Conservation (phyloP, 202 grass and related monocot genomes). For the Tripidium arundinaceum region DNA sequence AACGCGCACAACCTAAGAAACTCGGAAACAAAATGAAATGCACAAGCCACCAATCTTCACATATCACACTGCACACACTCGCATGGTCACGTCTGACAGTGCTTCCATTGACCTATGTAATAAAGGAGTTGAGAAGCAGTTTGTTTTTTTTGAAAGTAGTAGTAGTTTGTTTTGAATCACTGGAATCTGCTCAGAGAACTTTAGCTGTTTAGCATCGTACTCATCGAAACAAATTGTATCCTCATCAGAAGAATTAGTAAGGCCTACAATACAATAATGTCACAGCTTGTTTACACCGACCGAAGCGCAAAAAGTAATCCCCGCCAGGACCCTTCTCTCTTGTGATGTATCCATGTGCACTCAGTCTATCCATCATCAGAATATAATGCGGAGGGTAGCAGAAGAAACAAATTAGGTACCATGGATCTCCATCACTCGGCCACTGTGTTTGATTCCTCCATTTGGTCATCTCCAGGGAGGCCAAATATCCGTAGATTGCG, state of each 20-base stretch:
- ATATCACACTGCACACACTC: background rate
- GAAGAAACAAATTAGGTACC: slow-evolving; percentile 16
- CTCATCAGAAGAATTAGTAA: slow-evolving; percentile 48
- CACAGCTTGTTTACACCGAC: slow-evolving; percentile 38
- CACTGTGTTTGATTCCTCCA: slow-evolving; percentile 36
- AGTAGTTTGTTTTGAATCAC: background rate
- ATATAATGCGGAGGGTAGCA: background rate
- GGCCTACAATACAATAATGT: slow-evolving; percentile 48
- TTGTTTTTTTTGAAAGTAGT: too few relatives aligned
- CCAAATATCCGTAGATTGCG: slow-evolving; percentile 94
- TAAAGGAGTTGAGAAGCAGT: background rate
- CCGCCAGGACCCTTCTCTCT: slow-evolving; percentile 7
- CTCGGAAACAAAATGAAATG: background rate
- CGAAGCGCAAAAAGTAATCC: background rate
- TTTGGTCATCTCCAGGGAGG: slow-evolving; percentile 67
- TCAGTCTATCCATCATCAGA: slow-evolving; percentile 15
- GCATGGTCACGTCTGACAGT: background rate
- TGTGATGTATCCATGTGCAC: background rate
- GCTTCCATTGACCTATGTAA: background rate
- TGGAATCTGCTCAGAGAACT: background rate
- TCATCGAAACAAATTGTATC: slow-evolving; percentile 40
- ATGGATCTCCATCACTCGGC: slow-evolving; percentile 27
- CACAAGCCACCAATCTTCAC: background rate
- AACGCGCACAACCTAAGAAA: background rate
- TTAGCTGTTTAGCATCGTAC: slow-evolving; percentile 9